A percentile compares a stretch with the other conserved stretches of the same genome.
Conservation (phyloP, 2,329 filamentous ascomycete genomes). For the Dothistroma pini region DNA sequence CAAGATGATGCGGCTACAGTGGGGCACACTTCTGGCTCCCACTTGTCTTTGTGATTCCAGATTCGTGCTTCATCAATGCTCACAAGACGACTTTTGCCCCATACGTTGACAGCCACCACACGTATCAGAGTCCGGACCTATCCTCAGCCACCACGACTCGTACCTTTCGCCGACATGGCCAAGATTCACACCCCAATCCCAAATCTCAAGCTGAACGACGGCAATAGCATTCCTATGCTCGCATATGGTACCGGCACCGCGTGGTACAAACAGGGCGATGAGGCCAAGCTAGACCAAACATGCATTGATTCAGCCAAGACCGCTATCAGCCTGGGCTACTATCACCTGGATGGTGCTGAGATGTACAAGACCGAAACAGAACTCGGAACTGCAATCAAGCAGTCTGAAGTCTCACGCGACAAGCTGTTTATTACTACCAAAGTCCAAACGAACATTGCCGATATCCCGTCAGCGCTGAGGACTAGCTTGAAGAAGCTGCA, state of each 20-base stretch:
- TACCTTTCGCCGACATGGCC: conserved; percentile 25
- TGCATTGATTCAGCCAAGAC: conserved; percentile 55
- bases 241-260: conserved; percentile 71
- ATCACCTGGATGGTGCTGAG: conserved; percentile 72
- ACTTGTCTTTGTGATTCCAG: neutral
- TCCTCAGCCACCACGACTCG: neutral
- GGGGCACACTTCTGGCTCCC: neutral
- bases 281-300: conserved; percentile 53
- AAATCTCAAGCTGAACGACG: conserved; percentile 65
- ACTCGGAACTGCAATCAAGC: conserved; percentile 46
- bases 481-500: conserved; percentile 57
- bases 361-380: conserved; percentile 52
- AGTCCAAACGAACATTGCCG: conserved; percentile 49
- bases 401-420: conserved; percentile 42
- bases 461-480: conserved; percentile 55
- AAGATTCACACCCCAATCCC: conserved; percentile 48
- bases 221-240: conserved; percentile 67
- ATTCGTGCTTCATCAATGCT: neutral
- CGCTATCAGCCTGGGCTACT: conserved; percentile 67
- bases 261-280: conserved; percentile 53
- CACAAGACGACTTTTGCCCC: neutral
- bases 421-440: conserved; percentile 57
- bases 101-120: neutral
- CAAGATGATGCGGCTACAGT: neutral
- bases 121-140: neutral